Conservation (phyloP, 2,329 filamentous ascomycete species). For the Cladosporium colombiae region DNA sequence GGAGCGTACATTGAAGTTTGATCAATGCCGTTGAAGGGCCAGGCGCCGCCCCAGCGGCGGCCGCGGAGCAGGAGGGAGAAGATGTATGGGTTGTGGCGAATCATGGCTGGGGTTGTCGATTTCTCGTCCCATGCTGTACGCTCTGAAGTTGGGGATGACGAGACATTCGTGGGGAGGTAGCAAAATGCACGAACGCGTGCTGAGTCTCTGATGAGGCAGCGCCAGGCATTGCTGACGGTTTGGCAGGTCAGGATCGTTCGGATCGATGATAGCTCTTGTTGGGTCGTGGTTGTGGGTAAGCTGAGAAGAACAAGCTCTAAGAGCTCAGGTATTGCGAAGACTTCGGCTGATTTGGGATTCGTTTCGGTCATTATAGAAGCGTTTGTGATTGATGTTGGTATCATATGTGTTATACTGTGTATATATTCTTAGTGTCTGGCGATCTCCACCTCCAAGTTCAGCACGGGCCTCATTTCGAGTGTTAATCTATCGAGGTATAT, state of each 20-base stretch:
- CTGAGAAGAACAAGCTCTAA: background rate
- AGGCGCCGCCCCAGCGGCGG: background rate
- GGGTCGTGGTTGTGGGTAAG: background rate
- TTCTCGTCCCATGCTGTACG: background rate
- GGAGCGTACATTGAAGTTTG: background rate
- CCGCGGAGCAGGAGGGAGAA: slow-evolving; percentile 5
- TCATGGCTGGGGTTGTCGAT: background rate
- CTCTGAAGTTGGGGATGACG: background rate
- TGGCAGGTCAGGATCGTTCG: background rate
- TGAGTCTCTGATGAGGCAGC: background rate
- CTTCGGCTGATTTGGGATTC: background rate
- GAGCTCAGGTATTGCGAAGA: slow-evolving; percentile 6
- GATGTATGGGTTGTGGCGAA: slow-evolving; percentile 7
- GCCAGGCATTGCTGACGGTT: background rate
- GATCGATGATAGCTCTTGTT: background rate
- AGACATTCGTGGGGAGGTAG: background rate
- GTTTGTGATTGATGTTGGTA: background rate
- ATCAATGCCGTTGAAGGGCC: background rate
- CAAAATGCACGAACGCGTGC: background rate
- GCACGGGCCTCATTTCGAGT: slow-evolving; percentile 2
- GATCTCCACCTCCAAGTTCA: background rate
- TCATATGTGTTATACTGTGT: background rate
- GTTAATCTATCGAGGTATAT: background rate
- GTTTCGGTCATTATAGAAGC: background rate
- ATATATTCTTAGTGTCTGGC: background rate